These are phyloP conservation scores for Detonula confervacea DNA, from an alignment of 352 stramenopile species.

Conservation along the genomic window DNA sequence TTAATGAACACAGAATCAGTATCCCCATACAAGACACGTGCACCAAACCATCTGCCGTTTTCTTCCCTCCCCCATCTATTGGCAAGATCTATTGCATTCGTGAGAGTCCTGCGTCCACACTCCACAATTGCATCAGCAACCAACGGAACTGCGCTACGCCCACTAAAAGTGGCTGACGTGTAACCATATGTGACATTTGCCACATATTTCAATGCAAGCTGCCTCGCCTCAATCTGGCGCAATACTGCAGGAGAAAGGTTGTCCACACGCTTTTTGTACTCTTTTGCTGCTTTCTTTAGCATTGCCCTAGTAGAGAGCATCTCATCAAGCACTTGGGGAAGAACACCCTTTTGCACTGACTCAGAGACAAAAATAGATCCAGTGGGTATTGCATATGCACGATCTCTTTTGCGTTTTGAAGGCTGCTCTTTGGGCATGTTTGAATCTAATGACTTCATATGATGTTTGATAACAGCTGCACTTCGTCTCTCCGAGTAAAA, in stretches of 20 bases:
- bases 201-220: slow-evolving; percentile 98
- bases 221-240: slow-evolving; percentile 88
- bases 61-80: slow-evolving; percentile 84
- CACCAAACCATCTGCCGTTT: slow-evolving; percentile 77
- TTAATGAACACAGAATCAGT: slow-evolving; percentile 99
- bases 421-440: not conserved
- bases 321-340: slow-evolving; percentile 97
- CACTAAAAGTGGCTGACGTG: slow-evolving; percentile 97
- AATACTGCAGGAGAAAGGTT: slow-evolving; percentile 82
- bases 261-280: slow-evolving; percentile 85
- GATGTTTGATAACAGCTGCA: slow-evolving; percentile 76
- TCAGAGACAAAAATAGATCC: slow-evolving; percentile 95
- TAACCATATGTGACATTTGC: slow-evolving; percentile 99
- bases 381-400: slow-evolving; percentile 90
- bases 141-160: slow-evolving; percentile 89
- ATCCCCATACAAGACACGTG: slow-evolving; percentile 88
- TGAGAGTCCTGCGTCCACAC: slow-evolving; percentile 91
- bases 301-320: slow-evolving; percentile 95
- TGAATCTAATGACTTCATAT: slow-evolving; percentile 72
- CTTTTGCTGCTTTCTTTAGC: slow-evolving; percentile 97
- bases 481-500: slow-evolving; percentile 74
- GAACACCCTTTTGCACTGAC: slow-evolving; percentile 91
- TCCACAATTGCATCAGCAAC: slow-evolving; percentile 99
- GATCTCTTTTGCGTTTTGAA: slow-evolving; percentile 55
- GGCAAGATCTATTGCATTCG: slow-evolving; percentile 92